phyloP scores from a whole-genome alignment of 1,284 basidiomycete species.

The Xerocomus amazonicus region DNA sequence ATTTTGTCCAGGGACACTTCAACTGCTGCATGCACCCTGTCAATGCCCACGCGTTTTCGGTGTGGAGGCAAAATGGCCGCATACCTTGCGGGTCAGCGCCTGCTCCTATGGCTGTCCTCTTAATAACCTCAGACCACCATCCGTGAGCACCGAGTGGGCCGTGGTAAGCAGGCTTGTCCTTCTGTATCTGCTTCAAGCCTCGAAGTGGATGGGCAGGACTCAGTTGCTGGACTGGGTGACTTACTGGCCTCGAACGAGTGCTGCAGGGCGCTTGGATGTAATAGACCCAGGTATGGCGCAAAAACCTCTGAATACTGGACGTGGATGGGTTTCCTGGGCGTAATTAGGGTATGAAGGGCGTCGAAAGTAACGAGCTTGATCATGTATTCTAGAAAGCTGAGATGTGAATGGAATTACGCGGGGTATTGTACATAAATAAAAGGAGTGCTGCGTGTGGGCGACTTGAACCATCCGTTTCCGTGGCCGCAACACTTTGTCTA shows the following conservation, averaged over 20 bases:
- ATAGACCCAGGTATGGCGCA: slow-evolving; percentile 55
- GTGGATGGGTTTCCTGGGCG: slow-evolving; percentile 60
- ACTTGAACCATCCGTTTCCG: slow-evolving; percentile 3
- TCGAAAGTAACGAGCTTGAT: slow-evolving; percentile 63
- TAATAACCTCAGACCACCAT: slow-evolving; percentile 76
- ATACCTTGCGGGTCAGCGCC: slow-evolving; percentile 57
- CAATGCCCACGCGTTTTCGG: slow-evolving; percentile 20
- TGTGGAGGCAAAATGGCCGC: slow-evolving; percentile 14
- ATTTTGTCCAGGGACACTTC: slow-evolving; percentile 49
- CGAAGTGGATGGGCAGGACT: slow-evolving; percentile 7
- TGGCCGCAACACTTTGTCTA: slow-evolving; percentile 9
- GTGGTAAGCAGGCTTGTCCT: slow-evolving; percentile 51
- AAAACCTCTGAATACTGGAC: slow-evolving; percentile 68
- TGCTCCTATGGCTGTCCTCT: slow-evolving; percentile 65
- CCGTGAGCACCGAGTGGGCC: slow-evolving; percentile 41
- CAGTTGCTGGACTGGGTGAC: slow-evolving; percentile 1
- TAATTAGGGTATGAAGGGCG: slow-evolving; percentile 64
- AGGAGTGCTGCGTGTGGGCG: slow-evolving; percentile 5
- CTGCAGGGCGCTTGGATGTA: slow-evolving; percentile 51
- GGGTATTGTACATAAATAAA: slow-evolving; percentile 19
- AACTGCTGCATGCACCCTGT: slow-evolving; percentile 41
- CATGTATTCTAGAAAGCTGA: slow-evolving; percentile 2
- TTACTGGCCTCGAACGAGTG: slow-evolving; percentile 65
- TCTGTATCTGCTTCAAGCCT: slow-evolving; percentile 66
- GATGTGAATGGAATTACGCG: slow-evolving; percentile 1